Percentiles rank a stretch among this genome's conserved stretches.
These are phyloP conservation scores for Cryptosporidium tyzzeri DNA, from an alignment of 169 alveolate genomes.

Conservation along the genomic window DNA sequence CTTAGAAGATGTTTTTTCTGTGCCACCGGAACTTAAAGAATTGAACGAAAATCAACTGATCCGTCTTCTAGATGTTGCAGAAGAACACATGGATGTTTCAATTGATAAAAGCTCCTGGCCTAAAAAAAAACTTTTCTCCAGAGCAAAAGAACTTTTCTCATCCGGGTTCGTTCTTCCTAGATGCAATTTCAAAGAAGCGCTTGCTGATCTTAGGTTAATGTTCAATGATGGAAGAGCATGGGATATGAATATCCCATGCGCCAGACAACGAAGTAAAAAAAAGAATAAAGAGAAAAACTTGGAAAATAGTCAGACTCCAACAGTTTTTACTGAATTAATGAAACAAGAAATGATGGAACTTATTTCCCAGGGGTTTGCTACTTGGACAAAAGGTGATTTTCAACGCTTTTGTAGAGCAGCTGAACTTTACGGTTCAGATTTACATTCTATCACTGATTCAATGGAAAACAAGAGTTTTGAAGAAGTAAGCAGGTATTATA, in stretches of 20 bases:
- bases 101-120: conserved; percentile 62
- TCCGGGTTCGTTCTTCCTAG: conserved; percentile 58
- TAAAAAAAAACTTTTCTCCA: conserved; percentile 44
- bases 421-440: conserved; percentile 85
- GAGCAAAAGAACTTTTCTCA: conserved; percentile 58
- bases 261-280: conserved; percentile 81
- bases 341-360: conserved; percentile 74
- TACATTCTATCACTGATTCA: conserved; percentile 15
- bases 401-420: conserved; percentile 82
- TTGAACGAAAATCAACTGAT: conserved; percentile 38
- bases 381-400: conserved; percentile 88
- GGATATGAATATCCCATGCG: conserved; percentile 81
- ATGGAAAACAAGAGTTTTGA: conserved; percentile 55
- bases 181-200: conserved; percentile 60
- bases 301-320: conserved; percentile 62
- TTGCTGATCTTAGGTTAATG: conserved; percentile 49
- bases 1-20: conserved; percentile 31
- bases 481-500: conserved; percentile 49
- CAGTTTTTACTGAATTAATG: conserved; percentile 45
- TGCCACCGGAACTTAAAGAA: conserved; percentile 72
- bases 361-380: conserved; percentile 84
- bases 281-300: conserved; percentile 60
- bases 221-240: conserved; percentile 74
- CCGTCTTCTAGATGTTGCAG: conserved; percentile 50
- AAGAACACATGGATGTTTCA: conserved; percentile 72